Conservation (phyloP, 257 asterid species). For the Voacanga thouarsii region DNA sequence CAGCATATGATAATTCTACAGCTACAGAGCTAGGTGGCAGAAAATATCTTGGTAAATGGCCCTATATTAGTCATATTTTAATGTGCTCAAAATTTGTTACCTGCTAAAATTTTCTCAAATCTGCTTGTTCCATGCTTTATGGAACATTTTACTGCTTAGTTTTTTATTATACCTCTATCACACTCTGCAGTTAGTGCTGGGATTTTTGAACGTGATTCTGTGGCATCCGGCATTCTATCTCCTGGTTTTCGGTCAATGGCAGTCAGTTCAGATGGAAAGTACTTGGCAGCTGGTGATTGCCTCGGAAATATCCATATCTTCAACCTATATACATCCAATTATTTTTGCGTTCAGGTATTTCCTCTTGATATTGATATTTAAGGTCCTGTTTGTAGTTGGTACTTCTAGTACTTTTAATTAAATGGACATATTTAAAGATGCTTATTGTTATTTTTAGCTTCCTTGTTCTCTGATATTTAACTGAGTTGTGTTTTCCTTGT, state of each 20-base stretch:
- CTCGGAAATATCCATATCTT: conserved; percentile 63
- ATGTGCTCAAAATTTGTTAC: not conserved
- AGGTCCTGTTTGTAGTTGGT: not conserved
- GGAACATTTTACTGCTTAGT: not conserved
- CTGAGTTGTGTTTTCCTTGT: conserved; percentile 1
- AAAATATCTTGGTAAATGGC: conserved; percentile 41
- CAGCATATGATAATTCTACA: conserved; percentile 23
- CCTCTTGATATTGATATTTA: not conserved
- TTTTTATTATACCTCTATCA: not conserved
- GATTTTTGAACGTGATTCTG: conserved; percentile 58
- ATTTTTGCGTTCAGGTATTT: conserved; percentile 49
- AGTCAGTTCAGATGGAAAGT: conserved; percentile 65
- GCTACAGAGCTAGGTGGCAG: conserved; percentile 20
- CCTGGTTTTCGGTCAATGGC: conserved; percentile 64
- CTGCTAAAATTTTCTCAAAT: not conserved
- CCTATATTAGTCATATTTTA: conserved; percentile 15
- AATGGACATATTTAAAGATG: not conserved
- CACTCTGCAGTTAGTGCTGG: conserved; percentile 55
- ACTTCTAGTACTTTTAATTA: not conserved
- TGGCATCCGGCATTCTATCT: conserved; percentile 41
- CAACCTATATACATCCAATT: conserved; percentile 41
- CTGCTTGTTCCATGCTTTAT: not conserved
- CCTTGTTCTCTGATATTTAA: conserved; percentile 6
- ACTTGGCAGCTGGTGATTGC: conserved; percentile 74
- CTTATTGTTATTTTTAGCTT: conserved; percentile 2